These are phyloP conservation scores for Mycena polygramma DNA, from an alignment of 768 basidiomycete species.

Conservation along the genomic window DNA sequence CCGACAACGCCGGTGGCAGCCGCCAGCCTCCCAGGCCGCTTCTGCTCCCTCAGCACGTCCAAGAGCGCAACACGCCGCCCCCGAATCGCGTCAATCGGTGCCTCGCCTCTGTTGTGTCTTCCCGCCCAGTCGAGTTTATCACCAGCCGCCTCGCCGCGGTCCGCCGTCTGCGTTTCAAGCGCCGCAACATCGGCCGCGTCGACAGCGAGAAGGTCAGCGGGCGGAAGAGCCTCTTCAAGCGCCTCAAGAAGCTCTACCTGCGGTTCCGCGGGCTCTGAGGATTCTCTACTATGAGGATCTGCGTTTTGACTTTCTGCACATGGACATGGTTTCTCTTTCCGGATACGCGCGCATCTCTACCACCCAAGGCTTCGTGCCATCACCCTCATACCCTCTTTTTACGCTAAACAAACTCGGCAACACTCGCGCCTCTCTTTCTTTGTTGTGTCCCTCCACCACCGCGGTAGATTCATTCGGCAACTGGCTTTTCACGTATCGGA, in stretches of 20 bases:
- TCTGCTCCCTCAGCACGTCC: constrained; percentile 26
- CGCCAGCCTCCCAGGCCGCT: constrained; percentile 27
- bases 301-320: neutral
- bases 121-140: constrained; percentile 8
- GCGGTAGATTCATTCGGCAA: constrained; percentile 3
- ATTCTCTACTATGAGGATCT: neutral
- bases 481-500: constrained; percentile 5
- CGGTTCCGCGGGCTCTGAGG: constrained; percentile 19
- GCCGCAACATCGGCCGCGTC: constrained; percentile 13
- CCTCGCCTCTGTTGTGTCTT: constrained; percentile 16
- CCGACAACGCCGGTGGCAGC: constrained; percentile 3
- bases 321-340: constrained; percentile 11
- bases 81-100: constrained; percentile 6
- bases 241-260: neutral
- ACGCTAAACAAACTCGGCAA: neutral
- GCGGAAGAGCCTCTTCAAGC: neutral
- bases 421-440: neutral
- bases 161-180: constrained; percentile 12
- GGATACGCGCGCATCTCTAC: constrained; percentile 21
- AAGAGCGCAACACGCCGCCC: constrained; percentile 10
- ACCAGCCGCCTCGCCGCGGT: neutral
- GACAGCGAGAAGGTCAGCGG: neutral
- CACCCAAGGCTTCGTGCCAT: constrained; percentile 18
- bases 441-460: neutral
- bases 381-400: neutral